phyloP scores from a whole-genome alignment of 257 asterid genomes.

The Verbena officinalis region DNA sequence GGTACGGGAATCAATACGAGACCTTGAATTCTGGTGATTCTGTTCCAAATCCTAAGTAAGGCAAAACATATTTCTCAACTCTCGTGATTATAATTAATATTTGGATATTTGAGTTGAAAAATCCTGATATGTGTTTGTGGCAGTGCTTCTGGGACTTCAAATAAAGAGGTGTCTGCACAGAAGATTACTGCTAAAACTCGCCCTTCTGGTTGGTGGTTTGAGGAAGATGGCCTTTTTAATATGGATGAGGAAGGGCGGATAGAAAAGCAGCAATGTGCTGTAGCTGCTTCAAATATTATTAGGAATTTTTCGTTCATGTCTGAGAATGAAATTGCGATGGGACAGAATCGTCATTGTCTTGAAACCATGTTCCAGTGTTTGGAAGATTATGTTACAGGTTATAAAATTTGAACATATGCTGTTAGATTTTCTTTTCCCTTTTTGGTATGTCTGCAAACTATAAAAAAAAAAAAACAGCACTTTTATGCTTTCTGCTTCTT shows the following conservation, averaged over 20 bases:
- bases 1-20: slow-evolving; percentile 80
- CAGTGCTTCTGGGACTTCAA: slow-evolving; percentile 61
- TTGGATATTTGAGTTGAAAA: slow-evolving; percentile 17
- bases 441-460: too few species aligned
- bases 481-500: too few species aligned
- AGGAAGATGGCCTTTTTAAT: slow-evolving; percentile 95
- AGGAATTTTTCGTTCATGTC: slow-evolving; percentile 98
- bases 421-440: not conserved
- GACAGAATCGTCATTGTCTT: slow-evolving; percentile 90
- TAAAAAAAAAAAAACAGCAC: too few species aligned
- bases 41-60: slow-evolving; percentile 59
- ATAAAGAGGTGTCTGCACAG: slow-evolving; percentile 60
- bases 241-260: slow-evolving; percentile 88
- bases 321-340: slow-evolving; percentile 94
- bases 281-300: slow-evolving; percentile 88
- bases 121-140: slow-evolving; percentile 23
- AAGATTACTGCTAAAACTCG: slow-evolving; percentile 52
- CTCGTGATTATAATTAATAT: slow-evolving; percentile 10
- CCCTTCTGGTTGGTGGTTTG: slow-evolving; percentile 95
- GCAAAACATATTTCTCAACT: not conserved
- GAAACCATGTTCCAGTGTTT: slow-evolving; percentile 92
- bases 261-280: slow-evolving; percentile 93
- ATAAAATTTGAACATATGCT: not conserved
- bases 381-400: slow-evolving; percentile 90
- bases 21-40: slow-evolving; percentile 65